Conservation (phyloP, 1,284 basidiomycete genomes). For the Calocybe gambosa region DNA sequence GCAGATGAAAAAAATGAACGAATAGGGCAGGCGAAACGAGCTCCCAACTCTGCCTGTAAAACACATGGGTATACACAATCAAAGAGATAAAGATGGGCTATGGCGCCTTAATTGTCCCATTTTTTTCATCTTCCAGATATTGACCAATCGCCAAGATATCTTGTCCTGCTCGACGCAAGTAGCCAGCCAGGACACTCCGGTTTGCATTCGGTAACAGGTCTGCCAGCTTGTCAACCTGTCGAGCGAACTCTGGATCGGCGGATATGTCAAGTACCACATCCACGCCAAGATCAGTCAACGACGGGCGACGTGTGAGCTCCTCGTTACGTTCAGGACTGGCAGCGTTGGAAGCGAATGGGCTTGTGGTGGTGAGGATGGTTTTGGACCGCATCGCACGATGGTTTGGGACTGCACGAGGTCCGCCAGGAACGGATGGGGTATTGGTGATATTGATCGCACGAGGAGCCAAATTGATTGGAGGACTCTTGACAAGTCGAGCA, state of each 20-base stretch:
- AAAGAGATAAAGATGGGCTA: neutral
- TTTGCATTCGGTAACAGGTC: conserved; percentile 77
- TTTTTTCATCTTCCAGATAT: conserved; percentile 84
- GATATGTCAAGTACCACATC: conserved; percentile 21
- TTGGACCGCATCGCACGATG: conserved; percentile 54
- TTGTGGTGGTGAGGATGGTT: conserved; percentile 46
- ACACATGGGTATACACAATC: neutral
- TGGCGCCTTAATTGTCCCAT: conserved; percentile 45
- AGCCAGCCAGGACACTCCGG: conserved; percentile 59
- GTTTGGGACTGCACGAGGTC: conserved; percentile 66
- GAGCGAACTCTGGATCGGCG: conserved; percentile 46
- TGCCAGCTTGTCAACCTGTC: conserved; percentile 66
- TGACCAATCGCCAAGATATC: conserved; percentile 82
- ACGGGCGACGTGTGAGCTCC: conserved; percentile 43
- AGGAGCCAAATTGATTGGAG: conserved; percentile 26
- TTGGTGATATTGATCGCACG: conserved; percentile 32
- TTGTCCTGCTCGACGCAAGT: conserved; percentile 68
- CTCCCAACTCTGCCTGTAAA: neutral
- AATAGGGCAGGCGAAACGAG: conserved; percentile 1
- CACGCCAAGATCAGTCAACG: conserved; percentile 33
- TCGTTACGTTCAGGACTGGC: conserved; percentile 33
- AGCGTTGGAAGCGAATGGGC: conserved; percentile 30
- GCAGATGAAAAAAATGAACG: neutral
- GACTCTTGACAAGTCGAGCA: conserved; percentile 35
- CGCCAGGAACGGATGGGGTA: conserved; percentile 59